These are phyloP conservation scores for Smittium culicis DNA, from an alignment of 371 early-diverging fungal species.

Conservation along the genomic window DNA sequence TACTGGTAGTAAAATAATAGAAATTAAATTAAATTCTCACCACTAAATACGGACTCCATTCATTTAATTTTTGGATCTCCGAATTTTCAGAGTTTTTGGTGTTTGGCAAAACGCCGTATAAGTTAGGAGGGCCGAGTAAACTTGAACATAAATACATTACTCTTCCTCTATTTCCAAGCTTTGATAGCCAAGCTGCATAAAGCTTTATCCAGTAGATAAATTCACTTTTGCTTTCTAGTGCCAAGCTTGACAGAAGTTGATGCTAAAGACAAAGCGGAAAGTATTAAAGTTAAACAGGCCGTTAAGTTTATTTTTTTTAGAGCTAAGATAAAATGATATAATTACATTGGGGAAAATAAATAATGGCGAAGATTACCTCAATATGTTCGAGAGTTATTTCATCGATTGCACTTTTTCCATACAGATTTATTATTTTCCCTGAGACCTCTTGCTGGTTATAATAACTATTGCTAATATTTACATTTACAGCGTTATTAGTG, in stretches of 20 bases:
- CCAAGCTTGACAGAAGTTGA: conserved; percentile 15
- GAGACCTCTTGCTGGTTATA: conserved; percentile 14
- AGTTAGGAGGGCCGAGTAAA: conserved; percentile 21
- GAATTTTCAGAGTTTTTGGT: background rate
- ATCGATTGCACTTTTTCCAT: conserved; percentile 7
- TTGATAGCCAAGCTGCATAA: conserved; percentile 19
- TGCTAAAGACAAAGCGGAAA: too few relatives aligned
- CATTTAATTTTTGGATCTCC: background rate
- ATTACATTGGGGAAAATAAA: too few relatives aligned
- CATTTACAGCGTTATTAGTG: too few relatives aligned
- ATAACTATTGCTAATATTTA: too few relatives aligned
- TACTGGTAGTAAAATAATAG: background rate
- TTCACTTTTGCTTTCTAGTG: conserved; percentile 14
- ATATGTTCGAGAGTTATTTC: background rate
- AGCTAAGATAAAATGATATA: conserved; percentile 11
- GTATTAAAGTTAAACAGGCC: too few relatives aligned
- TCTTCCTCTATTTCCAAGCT: conserved; percentile 11
- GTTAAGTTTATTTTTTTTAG: too few relatives aligned
- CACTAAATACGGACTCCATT: background rate
- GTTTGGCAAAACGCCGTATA: background rate
- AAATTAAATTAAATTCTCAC: background rate
- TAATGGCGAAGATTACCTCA: conserved; percentile 1
- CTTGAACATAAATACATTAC: conserved; percentile 15
- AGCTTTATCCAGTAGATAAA: conserved; percentile 18
- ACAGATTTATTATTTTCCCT: background rate